Evolutionary conservation across 352 stramenopile genomes (phyloP), one percentile per base, ranked within the genome.

Genomic region (Globisporangium sylvaticum): DNA sequence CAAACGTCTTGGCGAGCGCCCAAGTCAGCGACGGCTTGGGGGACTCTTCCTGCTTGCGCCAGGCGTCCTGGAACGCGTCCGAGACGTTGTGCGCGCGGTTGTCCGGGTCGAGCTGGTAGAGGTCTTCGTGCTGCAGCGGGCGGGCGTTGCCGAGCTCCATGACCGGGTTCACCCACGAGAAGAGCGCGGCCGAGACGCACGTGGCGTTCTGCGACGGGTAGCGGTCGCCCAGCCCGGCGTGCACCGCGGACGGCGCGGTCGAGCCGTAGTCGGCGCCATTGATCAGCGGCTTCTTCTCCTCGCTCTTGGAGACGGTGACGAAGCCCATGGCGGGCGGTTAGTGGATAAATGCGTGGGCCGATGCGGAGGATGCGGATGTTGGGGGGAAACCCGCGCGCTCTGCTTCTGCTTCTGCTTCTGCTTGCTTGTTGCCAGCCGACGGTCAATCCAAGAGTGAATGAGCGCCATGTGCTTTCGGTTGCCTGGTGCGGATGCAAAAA

Each of bases 131-230:
- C 68, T 97, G 76, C 1, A 97, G 73, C 52, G 88, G 83, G 1
- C 87, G 80, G 61, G 86, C 73, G 70, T 89, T 92, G 54, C 90
- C 90, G 29, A 95, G 73, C 64, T 89, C 74, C 83, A 97, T 92
- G 56, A 97, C 65, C 61, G 87, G 87, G 44, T 84, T 94, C 62
- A 97, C 71, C 91, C 91, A 97, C 70, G 83, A 82, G 75, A 97
- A 97, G 65, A 94, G 83, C 37, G 92, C 67, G n/a, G 77, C 68
- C 25, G 79, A 82, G 34, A 80, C 71, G 58, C 83, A 94, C 24
- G 69, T 65, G 1, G 72, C 64, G 59, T 82, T 52, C 69, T 93
- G 80, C 63, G 80, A 80, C 65, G 83, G 83, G 67, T 84, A 89
- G 27, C 79, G 83, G 68, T 91, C 81, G 44, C 80, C 78, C 54